Evolutionary conservation across 768 basidiomycete genomes (phyloP), one percentile per base, ranked within the genome.

Genomic region (Suillus paluster): DNA sequence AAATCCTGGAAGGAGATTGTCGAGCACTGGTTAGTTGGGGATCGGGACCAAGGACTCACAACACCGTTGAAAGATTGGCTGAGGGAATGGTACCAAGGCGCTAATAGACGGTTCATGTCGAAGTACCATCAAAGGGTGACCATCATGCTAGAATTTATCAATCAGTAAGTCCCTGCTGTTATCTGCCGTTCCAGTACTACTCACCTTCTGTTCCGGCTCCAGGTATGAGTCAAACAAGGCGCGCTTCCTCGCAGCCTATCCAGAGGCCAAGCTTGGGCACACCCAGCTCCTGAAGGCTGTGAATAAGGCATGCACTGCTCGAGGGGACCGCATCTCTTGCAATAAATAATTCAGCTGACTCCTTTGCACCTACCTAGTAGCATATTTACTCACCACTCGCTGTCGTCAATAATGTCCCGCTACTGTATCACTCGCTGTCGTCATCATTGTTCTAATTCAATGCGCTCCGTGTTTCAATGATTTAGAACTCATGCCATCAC

Each of bases 171-270:
- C 30, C 2, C 8, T 17, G 17, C 17, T 8, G 15, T 3, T 50
- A 30, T 44, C n/a, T 44, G 25, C 8, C 1, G 17, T 30, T 9
- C 15, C 8, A 4, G 5, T 21, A 49, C 23, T 25, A 5, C 30
- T 41, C 38, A 30, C 42, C 39, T 10, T 27, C 21, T 36, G 4
- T 36, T 39, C 34, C 14, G 38, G 39, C 23, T 57, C 25, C 25
- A 57, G 56, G 36, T 57, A 38, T 42, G 56, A 57, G 23, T 56
- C n/a, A 11, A 21, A 56, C 11, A 36, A 36, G 21, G 10, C 38
- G 17, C 5, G 6, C 21, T 56, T 56, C 55, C 55, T 56, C 11
- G 2, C 21, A 19, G 55, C 55, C 7, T 2, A 49, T 23, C 25
- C n/a, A n/a, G n/a, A n/a, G n/a, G n/a, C n/a, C n/a, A n/a, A n/a